Evolutionary conservation across 2,329 filamentous ascomycete species (phyloP), one percentile per base, ranked within the genome.

Genomic region (Endocalyx cinctus): DNA sequence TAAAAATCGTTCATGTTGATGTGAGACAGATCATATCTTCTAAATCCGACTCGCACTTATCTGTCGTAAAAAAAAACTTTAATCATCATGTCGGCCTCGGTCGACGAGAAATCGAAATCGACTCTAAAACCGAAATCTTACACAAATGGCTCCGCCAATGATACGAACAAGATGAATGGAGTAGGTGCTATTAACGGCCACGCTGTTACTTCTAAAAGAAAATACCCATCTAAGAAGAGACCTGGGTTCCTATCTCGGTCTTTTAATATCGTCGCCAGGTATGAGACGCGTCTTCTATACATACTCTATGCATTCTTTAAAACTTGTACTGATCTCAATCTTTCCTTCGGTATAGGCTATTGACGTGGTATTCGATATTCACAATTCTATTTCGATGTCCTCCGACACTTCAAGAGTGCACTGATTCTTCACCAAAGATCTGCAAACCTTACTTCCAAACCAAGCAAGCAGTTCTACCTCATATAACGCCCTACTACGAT

Each of bases 321-420:
- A n/a, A n/a, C n/a, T n/a, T n/a, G n/a, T n/a, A n/a, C n/a, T n/a
- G n/a, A n/a, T n/a, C n/a, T n/a, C n/a, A n/a, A n/a, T n/a, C n/a
- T n/a, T n/a, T n/a, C n/a, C n/a, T 22, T 15, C 13, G 11, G 22
- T 13, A 4, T 43, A 90, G 90, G 52, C 60, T 96, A 27, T 60
- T 82, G 37, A 83, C 87, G 14, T 98, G 90, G 90, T 94, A 92
- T 58, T 74, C 81, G 22, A 79, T 97, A 44, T 60, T 88, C 41
- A 92, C 84, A 16, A 66, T 92, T 35, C 63, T 90, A 38, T 84
- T 98, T 58, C 78, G 82, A 41, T 98, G 90, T 59, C 90, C 90
- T 10, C 68, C 79, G 4, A 77, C 76, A 7, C 63, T 82, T 39
- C 74, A 81, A 17, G 72, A 77, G 17, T 76, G 92, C 51, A 74